Evolutionary conservation across 2,329 filamentous ascomycete species (phyloP).

Genomic region (Fusarium sacchari): DNA sequence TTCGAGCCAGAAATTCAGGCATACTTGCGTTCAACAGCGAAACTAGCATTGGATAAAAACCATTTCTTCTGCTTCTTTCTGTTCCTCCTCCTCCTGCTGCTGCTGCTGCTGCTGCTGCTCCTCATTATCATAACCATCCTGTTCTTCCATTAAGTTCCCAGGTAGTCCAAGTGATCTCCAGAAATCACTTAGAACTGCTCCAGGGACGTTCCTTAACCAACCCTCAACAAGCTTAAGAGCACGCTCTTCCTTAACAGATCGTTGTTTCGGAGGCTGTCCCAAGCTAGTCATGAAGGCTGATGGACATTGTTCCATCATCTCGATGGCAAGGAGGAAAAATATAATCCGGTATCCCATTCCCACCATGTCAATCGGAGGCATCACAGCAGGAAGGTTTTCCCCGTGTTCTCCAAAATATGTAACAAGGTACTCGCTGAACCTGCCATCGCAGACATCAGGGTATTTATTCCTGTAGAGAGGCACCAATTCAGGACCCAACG

Average conservation of each 20-base stretch:
- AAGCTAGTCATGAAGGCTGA: background rate
- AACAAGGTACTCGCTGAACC: background rate
- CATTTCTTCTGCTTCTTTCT: background rate
- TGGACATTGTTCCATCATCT: background rate
- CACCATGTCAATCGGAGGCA: background rate
- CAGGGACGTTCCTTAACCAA: too few relatives aligned
- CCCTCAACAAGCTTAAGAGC: too few relatives aligned
- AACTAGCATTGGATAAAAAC: background rate
- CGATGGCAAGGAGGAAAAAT: background rate
- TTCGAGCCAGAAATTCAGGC: too few relatives aligned
- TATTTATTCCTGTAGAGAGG: background rate
- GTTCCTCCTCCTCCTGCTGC: background rate
- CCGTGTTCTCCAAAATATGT: background rate
- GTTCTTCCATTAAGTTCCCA: too few relatives aligned
- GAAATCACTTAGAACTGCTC: too few relatives aligned
- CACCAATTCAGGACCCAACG: background rate
- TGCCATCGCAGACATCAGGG: background rate
- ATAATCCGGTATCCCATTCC: background rate
- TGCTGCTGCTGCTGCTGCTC: too few relatives aligned
- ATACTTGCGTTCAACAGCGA: background rate
- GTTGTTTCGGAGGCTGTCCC: background rate
- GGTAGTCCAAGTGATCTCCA: too few relatives aligned
- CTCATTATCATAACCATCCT: background rate
- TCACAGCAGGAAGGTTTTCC: background rate
- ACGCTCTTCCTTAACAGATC: background rate